A percentile compares a stretch with the other conserved stretches of the same genome.
Evolutionary conservation across 805 yeast species (phyloP).

Genomic region (Candida railenensis): DNA sequence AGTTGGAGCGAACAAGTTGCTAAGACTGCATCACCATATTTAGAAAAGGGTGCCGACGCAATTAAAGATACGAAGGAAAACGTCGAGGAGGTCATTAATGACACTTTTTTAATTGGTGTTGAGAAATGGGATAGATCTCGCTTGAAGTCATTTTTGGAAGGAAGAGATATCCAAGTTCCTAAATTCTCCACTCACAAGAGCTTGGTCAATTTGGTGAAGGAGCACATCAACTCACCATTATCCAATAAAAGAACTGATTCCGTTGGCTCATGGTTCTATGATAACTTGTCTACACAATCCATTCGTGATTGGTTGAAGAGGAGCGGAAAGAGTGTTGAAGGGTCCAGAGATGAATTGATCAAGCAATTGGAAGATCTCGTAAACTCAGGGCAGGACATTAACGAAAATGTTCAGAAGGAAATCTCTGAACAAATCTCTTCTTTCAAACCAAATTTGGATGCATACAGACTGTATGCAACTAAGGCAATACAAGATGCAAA

Average conservation of each 20-base stretch:
- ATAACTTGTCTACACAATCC: constrained; percentile 38
- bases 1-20: constrained; percentile 31
- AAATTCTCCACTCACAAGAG: constrained; percentile 37
- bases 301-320: constrained; percentile 39
- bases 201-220: constrained; percentile 38
- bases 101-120: constrained; percentile 45
- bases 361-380: constrained; percentile 9
- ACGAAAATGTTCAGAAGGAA: constrained; percentile 5
- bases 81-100: constrained; percentile 38
- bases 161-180: constrained; percentile 40
- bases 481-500: constrained; percentile 13
- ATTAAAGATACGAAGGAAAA: constrained; percentile 13
- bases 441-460: constrained; percentile 17
- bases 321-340: constrained; percentile 24
- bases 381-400: not conserved
- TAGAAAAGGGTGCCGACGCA: constrained; percentile 25
- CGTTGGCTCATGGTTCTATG: constrained; percentile 26
- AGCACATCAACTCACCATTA: constrained; percentile 36
- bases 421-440: constrained; percentile 18
- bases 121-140: constrained; percentile 48
- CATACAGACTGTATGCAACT: constrained; percentile 16
- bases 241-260: constrained; percentile 11
- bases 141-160: constrained; percentile 38
- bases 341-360: constrained; percentile 23
- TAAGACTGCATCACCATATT: constrained; percentile 29